phyloP scores from a whole-genome alignment of 2,329 filamentous ascomycete genomes.

The Pseudogymnoascus sp. region DNA sequence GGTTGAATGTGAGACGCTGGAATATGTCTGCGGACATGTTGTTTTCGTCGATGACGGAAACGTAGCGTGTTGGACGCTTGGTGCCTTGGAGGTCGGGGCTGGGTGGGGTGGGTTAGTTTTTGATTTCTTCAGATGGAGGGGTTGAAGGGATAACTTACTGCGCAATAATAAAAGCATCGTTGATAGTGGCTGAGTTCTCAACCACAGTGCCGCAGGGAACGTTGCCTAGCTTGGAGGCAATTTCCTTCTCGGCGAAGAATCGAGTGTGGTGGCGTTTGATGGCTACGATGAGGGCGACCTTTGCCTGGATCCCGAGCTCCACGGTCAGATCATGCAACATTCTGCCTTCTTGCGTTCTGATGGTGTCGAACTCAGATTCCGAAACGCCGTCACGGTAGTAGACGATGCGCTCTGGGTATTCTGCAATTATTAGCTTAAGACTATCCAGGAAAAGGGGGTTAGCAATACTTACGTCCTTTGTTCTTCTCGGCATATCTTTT shows the following conservation, averaged over 20 bases:
- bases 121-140: slow-evolving; percentile 69
- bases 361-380: slow-evolving; percentile 74
- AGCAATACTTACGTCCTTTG: slow-evolving; percentile 70
- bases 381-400: slow-evolving; percentile 92
- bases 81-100: slow-evolving; percentile 82
- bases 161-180: slow-evolving; percentile 71
- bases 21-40: slow-evolving; percentile 58
- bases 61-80: slow-evolving; percentile 84
- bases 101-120: slow-evolving; percentile 44
- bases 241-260: slow-evolving; percentile 56
- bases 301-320: slow-evolving; percentile 27
- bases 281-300: slow-evolving; percentile 78
- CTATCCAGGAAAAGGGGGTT: background rate
- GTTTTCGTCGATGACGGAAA: slow-evolving; percentile 78
- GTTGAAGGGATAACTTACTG: slow-evolving; percentile 71
- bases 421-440: slow-evolving; percentile 14
- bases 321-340: slow-evolving; percentile 34
- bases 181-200: slow-evolving; percentile 88
- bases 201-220: slow-evolving; percentile 77
- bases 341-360: slow-evolving; percentile 66
- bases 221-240: slow-evolving; percentile 61
- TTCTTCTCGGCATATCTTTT: slow-evolving; percentile 69
- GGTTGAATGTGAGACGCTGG: slow-evolving; percentile 85
- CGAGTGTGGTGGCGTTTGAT: slow-evolving; percentile 93
- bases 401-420: slow-evolving; percentile 63